These are phyloP conservation scores for Claviceps fusiformis DNA, from an alignment of 2,329 filamentous ascomycete species.

Conservation along the genomic window DNA sequence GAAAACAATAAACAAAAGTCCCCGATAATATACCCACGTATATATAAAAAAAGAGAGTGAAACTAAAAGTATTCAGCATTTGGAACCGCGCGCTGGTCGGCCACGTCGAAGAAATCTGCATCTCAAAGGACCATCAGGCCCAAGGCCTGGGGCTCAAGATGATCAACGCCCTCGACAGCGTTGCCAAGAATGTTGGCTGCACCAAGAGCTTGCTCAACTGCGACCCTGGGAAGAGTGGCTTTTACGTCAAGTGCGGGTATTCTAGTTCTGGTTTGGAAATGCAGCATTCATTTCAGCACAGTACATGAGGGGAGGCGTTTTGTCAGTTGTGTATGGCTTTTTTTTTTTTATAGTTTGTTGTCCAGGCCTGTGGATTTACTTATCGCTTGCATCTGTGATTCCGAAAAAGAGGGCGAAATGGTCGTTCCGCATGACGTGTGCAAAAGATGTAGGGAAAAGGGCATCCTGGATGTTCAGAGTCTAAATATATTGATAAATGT, in stretches of 20 bases:
- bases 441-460: no score
- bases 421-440: no score
- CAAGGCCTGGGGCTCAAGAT: conserved; percentile 67
- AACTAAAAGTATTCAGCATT: conserved; percentile 29
- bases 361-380: no score
- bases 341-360: background rate
- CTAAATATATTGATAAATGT: no score
- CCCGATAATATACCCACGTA: background rate
- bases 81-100: conserved; percentile 56
- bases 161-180: conserved; percentile 62
- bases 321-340: background rate
- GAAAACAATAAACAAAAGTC: background rate
- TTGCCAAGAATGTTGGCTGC: conserved; percentile 61
- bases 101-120: conserved; percentile 76
- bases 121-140: conserved; percentile 65
- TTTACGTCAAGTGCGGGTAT: conserved; percentile 41
- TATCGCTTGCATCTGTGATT: no score
- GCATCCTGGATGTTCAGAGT: no score
- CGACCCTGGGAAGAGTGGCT: conserved; percentile 62
- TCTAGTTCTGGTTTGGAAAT: conserved; percentile 9
- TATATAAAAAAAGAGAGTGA: background rate
- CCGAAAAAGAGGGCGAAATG: no score
- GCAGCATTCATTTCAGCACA: conserved; percentile 5
- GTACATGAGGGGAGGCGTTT: background rate
- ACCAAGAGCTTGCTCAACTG: conserved; percentile 76